Conservation (phyloP, 192 early-diverging fungal species). For the Coemansia guatemalensis region DNA sequence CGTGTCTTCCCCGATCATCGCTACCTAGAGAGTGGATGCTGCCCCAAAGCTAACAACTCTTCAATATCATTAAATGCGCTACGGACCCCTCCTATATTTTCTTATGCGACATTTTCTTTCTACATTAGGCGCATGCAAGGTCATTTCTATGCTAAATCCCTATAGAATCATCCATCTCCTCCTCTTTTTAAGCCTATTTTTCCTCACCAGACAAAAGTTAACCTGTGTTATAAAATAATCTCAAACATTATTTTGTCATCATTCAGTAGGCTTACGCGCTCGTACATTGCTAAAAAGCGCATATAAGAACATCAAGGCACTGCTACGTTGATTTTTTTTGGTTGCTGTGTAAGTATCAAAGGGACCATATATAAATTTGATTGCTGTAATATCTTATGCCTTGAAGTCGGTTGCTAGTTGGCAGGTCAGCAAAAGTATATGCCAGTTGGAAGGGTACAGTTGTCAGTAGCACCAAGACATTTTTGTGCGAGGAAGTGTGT, state of each 20-base stretch:
- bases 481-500: conserved; percentile 9
- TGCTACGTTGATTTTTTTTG: not conserved
- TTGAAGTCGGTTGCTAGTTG: not conserved
- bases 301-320: not conserved
- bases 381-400: not conserved
- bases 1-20: not conserved
- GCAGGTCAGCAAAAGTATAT: not conserved
- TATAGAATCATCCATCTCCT: not conserved
- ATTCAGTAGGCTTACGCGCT: not conserved
- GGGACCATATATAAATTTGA: not conserved
- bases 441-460: not conserved
- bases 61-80: not conserved
- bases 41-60: not conserved
- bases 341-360: not conserved
- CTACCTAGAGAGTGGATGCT: not conserved
- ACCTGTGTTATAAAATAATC: not conserved
- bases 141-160: not conserved
- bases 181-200: not conserved
- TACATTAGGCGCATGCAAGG: not conserved
- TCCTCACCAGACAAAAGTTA: not conserved
- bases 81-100: not conserved
- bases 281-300: not conserved
- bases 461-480: conserved; percentile 21
- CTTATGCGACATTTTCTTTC: not conserved
- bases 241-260: not conserved